Evolutionary conservation across 192 early-diverging fungal genomes (phyloP), one percentile per base, ranked within the genome.

Genomic region (Coemansia sp.): DNA sequence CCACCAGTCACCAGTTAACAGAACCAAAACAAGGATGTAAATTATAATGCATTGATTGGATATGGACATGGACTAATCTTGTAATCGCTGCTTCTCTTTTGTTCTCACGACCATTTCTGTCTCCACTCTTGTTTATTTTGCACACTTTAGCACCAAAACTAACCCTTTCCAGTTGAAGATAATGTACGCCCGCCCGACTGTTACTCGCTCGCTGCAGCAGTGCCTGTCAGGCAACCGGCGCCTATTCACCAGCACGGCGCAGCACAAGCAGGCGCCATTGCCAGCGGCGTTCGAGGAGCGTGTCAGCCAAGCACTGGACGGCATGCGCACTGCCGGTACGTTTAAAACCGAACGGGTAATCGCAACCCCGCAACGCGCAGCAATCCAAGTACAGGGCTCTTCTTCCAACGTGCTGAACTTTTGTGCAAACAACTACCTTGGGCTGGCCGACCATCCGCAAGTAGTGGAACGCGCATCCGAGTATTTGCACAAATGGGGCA

Each of bases 341-440:
- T 89, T 84, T 82, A 89, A 89, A 69, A 73, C 75, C 9, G 87
- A 89, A 71, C 86, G 87, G 7, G 48, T 89, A 17, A 86, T 89
- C 58, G 66, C 74, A 14, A 81, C 85, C 1, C 76, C 86, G 8
- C 87, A 89, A 70, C 73, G 75, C 50, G 70, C 82, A 7, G 57
- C 68, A 4, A 86, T 87, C 55, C 63, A 20, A 18, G 86, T 89
- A 5, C 81, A 78, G 51, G 59, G 56, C 47, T 61, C 70, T 40
- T 51, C 70, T 28, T 51, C 50, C 24, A 54, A 9, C n/a, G 83
- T 85, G 28, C 53, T 87, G 56, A 87, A 87, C 79, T 87, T 89
- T 62, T 89, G 87, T 55, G 87, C 87, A 56, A 89, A 89, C 83
- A 89, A 87, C 78, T 89, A 89, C 60, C 77, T 89, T 11, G 87